Conservation (phyloP, 2,329 filamentous ascomycete genomes). For the Botrytis squamosa region DNA sequence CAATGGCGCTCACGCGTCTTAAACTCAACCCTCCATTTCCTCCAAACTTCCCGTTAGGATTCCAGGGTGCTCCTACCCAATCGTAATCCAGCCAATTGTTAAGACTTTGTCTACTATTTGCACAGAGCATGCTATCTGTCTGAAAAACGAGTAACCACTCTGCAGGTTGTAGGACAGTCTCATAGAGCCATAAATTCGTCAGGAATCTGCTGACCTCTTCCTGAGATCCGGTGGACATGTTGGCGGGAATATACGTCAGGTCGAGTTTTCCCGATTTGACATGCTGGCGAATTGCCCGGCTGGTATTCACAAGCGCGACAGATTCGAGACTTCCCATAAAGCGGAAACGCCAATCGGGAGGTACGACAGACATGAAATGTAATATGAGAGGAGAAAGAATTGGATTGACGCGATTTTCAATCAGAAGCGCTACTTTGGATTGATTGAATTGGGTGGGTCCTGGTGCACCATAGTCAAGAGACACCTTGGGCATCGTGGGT, state of each 20-base stretch:
- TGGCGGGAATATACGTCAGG: slow-evolving; percentile 51
- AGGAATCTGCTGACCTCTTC: slow-evolving; percentile 53
- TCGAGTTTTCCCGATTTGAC: slow-evolving; percentile 46
- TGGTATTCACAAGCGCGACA: slow-evolving; percentile 47
- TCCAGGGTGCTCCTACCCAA: slow-evolving; percentile 41
- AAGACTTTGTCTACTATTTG: slow-evolving; percentile 41
- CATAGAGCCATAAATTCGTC: slow-evolving; percentile 52
- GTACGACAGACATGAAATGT: slow-evolving; percentile 55
- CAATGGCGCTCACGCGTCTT: slow-evolving; percentile 52
- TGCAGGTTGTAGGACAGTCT: slow-evolving; percentile 47
- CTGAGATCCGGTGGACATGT: slow-evolving; percentile 50
- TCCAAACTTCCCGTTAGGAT: slow-evolving; percentile 36
- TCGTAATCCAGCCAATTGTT: slow-evolving; percentile 31
- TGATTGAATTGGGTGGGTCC: slow-evolving; percentile 21
- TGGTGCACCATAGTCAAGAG: slow-evolving; percentile 18
- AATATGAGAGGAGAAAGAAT: slow-evolving; percentile 51
- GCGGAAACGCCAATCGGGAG: slow-evolving; percentile 54
- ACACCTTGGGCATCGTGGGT: slow-evolving; percentile 23
- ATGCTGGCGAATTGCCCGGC: slow-evolving; percentile 45
- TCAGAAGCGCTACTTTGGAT: slow-evolving; percentile 48
- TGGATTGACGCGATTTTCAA: slow-evolving; percentile 50
- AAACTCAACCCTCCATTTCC: slow-evolving; percentile 45
- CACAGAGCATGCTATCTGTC: slow-evolving; percentile 54
- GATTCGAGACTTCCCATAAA: slow-evolving; percentile 52
- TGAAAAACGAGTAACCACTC: slow-evolving; percentile 56